Conservation (phyloP, 805 yeast genomes). For the Metschnikowia kunwiensis region DNA sequence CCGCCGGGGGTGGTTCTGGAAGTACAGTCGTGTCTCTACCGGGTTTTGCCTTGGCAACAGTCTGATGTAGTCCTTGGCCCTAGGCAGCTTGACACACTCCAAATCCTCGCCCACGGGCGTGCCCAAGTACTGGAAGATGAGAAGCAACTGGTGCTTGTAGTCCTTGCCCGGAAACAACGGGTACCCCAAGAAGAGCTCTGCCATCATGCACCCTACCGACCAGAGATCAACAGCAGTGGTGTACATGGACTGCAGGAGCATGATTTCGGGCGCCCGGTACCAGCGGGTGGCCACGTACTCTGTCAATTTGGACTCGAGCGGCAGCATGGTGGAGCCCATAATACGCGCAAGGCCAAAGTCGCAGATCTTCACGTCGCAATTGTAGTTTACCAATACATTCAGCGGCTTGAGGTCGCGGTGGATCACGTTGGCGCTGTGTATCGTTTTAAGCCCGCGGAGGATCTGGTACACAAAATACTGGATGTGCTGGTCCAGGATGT, state of each 20-base stretch:
- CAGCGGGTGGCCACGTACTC: constrained; percentile 84
- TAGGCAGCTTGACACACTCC: constrained; percentile 13
- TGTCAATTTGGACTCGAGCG: constrained; percentile 50
- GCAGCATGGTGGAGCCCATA: constrained; percentile 41
- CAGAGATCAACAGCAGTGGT: constrained; percentile 76
- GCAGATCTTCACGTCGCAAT: constrained; percentile 74
- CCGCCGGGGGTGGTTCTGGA: constrained; percentile 15
- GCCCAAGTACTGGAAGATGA: constrained; percentile 67
- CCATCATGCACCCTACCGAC: constrained; percentile 78
- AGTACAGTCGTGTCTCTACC: constrained; percentile 4
- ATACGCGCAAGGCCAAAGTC: constrained; percentile 72
- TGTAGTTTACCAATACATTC: constrained; percentile 60
- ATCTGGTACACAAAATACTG: constrained; percentile 71
- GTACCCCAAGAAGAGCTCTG: constrained; percentile 58
- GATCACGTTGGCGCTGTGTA: constrained; percentile 70
- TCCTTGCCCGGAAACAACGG: constrained; percentile 78
- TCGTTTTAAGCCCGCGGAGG: constrained; percentile 63
- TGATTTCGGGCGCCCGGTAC: constrained; percentile 83
- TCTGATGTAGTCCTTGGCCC: constrained; percentile 16
- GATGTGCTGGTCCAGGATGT: constrained; percentile 61
- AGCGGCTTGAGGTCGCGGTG: constrained; percentile 80
- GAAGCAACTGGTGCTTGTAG: constrained; percentile 62
- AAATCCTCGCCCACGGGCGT: constrained; percentile 47
- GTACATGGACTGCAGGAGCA: constrained; percentile 70
- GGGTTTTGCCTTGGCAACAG: constrained; percentile 15